These are phyloP conservation scores for Opeltia flavorubescens DNA, from an alignment of 495 filamentous ascomycete genomes.

Conservation along the genomic window DNA sequence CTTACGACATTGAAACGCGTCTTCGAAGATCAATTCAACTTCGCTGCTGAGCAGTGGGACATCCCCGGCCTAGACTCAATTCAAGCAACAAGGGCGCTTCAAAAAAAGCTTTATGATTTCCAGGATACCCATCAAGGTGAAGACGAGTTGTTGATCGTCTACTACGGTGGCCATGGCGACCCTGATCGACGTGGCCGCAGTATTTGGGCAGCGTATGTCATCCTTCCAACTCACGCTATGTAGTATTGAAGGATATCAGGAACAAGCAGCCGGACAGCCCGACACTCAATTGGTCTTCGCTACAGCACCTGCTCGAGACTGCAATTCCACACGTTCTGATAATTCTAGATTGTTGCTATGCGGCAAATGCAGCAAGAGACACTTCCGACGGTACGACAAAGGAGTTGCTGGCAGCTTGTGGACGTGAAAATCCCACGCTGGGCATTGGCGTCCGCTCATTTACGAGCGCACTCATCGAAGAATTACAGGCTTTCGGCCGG, in stretches of 20 bases:
- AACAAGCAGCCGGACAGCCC: neutral
- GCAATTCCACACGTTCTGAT: slow-evolving; percentile 8
- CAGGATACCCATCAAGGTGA: slow-evolving; percentile 5
- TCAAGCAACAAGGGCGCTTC: slow-evolving; percentile 2
- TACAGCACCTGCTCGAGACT: slow-evolving; percentile 5
- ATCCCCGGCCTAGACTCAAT: neutral
- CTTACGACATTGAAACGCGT: neutral
- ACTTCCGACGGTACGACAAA: slow-evolving; percentile 8
- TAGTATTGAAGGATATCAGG: neutral
- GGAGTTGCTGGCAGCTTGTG: slow-evolving; percentile 6
- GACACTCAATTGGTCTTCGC: slow-evolving; percentile 2
- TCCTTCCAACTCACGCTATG: neutral
- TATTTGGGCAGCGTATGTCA: slow-evolving; percentile 6
- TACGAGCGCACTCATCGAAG: slow-evolving; percentile 6
- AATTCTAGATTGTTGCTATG: slow-evolving; percentile 12
- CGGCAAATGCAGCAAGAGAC: slow-evolving; percentile 8
- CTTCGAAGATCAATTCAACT: slow-evolving; percentile 3
- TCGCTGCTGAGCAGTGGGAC: slow-evolving; percentile 4
- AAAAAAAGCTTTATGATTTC: slow-evolving; percentile 6
- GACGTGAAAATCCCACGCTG: slow-evolving; percentile 1
- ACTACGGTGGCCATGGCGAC: slow-evolving; percentile 8
- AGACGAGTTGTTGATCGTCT: slow-evolving; percentile 7
- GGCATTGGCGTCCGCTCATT: slow-evolving; percentile 4
- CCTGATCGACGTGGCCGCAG: slow-evolving; percentile 5
- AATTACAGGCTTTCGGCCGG: slow-evolving; percentile 2